These are phyloP conservation scores for Lactuca sativa DNA, from an alignment of 129 eudicot species.

Conservation along the genomic window DNA sequence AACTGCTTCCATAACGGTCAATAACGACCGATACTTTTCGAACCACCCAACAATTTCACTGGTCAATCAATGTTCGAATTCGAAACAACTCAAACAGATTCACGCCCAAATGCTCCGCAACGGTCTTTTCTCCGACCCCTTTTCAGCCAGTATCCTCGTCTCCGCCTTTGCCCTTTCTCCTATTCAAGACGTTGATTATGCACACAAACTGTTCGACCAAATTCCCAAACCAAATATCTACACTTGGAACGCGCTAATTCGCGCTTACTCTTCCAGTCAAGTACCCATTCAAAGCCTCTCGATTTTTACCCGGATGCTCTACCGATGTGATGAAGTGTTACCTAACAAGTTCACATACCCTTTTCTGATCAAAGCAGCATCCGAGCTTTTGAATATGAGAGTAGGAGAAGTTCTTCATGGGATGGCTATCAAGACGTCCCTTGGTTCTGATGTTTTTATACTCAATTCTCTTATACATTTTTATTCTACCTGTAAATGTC, in stretches of 20 bases:
- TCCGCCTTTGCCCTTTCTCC: slow-evolving; percentile 35
- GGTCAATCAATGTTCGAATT: slow-evolving; percentile 42
- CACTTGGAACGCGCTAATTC: slow-evolving; percentile 68
- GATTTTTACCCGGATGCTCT: slow-evolving; percentile 44
- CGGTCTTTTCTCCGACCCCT: slow-evolving; percentile 63
- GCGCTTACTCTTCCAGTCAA: slow-evolving; percentile 55
- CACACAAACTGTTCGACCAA: slow-evolving; percentile 68
- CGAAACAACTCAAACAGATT: slow-evolving; percentile 57
- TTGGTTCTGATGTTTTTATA: slow-evolving; percentile 49
- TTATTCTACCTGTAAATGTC: slow-evolving; percentile 49
- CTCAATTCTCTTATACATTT: slow-evolving; percentile 66
- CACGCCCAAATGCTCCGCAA: slow-evolving; percentile 74
- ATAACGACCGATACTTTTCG: slow-evolving; percentile 50
- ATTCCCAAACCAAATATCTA: slow-evolving; percentile 60
- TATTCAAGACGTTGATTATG: slow-evolving; percentile 45
- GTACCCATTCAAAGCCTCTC: slow-evolving; percentile 40
- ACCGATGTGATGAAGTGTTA: slow-evolving; percentile 29
- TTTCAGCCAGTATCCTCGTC: slow-evolving; percentile 63
- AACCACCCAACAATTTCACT: slow-evolving; percentile 51
- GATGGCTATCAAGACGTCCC: slow-evolving; percentile 53
- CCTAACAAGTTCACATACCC: slow-evolving; percentile 79
- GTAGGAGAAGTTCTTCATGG: slow-evolving; percentile 61
- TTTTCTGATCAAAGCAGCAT: slow-evolving; percentile 68
- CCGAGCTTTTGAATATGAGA: slow-evolving; percentile 37
- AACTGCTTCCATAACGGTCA: slow-evolving; percentile 29